These are phyloP conservation scores for Backusella parvicylindrica DNA, from an alignment of 192 early-diverging fungal species.

Conservation along the genomic window DNA sequence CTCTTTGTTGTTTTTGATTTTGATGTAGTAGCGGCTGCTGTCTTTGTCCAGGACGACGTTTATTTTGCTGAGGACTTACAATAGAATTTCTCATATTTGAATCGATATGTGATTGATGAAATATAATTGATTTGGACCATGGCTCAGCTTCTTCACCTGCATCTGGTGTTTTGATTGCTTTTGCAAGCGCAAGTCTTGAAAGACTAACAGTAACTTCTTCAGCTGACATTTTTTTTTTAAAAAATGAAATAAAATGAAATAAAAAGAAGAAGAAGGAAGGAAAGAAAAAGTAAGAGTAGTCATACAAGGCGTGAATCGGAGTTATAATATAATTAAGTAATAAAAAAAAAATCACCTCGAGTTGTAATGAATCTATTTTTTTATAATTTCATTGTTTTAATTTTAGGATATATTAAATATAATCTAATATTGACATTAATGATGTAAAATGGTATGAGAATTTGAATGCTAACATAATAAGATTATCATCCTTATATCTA, in stretches of 20 bases:
- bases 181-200: slow-evolving; percentile 32
- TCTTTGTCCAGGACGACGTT: neutral
- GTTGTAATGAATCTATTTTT: neutral
- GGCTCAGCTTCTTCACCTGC: slow-evolving; percentile 27
- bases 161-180: slow-evolving; percentile 38
- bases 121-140: slow-evolving; percentile 35
- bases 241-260: neutral
- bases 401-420: neutral
- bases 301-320: neutral
- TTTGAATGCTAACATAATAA: neutral
- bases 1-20: neutral
- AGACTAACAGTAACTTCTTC: slow-evolving; percentile 34
- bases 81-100: slow-evolving; percentile 11
- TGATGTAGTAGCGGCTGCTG: slow-evolving; percentile 6
- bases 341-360: neutral
- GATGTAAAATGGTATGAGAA: neutral
- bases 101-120: slow-evolving; percentile 26
- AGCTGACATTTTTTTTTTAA: slow-evolving; percentile 18
- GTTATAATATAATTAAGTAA: neutral
- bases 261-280: neutral
- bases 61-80: slow-evolving; percentile 2
- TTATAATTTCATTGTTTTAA: neutral
- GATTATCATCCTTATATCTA: neutral
- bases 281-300: neutral
- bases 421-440: neutral